Base-by-base conservation (phyloP, 441 rosid genomes). In the Arabidopsis hybrid region DNA sequence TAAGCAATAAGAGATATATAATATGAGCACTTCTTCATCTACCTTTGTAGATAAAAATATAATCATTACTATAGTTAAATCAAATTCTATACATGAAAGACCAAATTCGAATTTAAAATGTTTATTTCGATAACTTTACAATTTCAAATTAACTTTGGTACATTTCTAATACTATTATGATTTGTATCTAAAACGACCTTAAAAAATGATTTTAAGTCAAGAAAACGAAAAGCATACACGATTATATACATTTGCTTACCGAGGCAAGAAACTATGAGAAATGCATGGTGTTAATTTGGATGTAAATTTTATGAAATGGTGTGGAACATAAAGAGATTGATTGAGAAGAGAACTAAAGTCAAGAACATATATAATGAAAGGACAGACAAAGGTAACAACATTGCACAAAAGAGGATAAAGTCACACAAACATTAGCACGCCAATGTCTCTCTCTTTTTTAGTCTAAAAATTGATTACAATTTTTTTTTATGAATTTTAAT, bases 401-500 rank as follows among this genome's bases (percentile, higher is more conserved):
- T 75, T 34, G 35, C 63, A 60, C 64, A 68, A 68, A 61, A 75
- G 79, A 62, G 52, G 60, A 69, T 47, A 62, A 68, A 55, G 60
- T 57, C 56, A 70, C 42, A 76, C 56, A 70, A 70, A 65, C 46
- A 70, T 58, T 16, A 50, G 75, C 79, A 76, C 75, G 75, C 71
- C 75, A 70, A 49, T 76, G 76, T 70, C 57, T 64, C 71, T 76
- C 60, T 47, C 10, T 17, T 45, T 35, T 40, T 26, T 7, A 8
- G 18, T 47, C 29, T 47, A 42, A 47, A 32, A 38, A 1, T 45
- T 39, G 71, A 5, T 45, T 55, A 46, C 17, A 56, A 36, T 3
- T 42, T 66, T 11, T 36, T 42, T 43, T 42, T 67, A 29, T 63
- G 75, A 63, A 47, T 21, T 64, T 32, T 21, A 49, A 64, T 49